Evolutionary conservation across 2,329 filamentous ascomycete genomes (phyloP), one percentile per base, ranked within the genome.

Genomic region (Dactylellina sp.): DNA sequence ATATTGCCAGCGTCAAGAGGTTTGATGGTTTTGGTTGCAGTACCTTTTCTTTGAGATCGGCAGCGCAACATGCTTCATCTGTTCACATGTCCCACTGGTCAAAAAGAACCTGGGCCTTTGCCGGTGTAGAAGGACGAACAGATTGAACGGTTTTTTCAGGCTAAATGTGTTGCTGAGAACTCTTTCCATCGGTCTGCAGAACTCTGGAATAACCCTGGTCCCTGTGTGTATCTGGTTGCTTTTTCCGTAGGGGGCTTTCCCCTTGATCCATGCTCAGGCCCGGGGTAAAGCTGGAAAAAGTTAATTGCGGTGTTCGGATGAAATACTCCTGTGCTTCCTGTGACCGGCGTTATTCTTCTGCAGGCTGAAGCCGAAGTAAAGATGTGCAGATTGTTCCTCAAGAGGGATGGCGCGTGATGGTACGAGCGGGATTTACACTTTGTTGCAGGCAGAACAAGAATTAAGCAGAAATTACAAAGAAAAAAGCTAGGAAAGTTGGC

Each of bases 231-330:
- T 4, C 24, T 14, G 4, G 11, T 37, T 59, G 25, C 46, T 61
- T 72, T 72, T 59, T 39, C 20, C 40, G 14, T 32, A 20, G 22
- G 42, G 55, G 39, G 14, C 32, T 47, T 18, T 16, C 18, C 50
- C 56, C 49, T 39, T 60, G 68, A 47, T 50, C 68, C 68, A 53
- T 64, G 52, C 24, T 47, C 63, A 61, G 53, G 37, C 60, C 28
- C 68, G 60, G 66, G 53, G 57, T 74, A 32, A 55, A 59, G 47
- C 70, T 74, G 70, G 70, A 74, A 74, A 72, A 72, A 72, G 53
- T 72, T 72, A 72, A 72, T 65, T 65, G 68, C 68, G 68, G 68
- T 61, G 25, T 72, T 72, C 60, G 68, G 68, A 65, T 72, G 60
- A 72, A 72, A 60, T 61, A 44, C 64, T 52, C 25, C 56, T 39